Base-by-base conservation (phyloP, 129 eudicot genomes). In the Pittosporum tobira region DNA sequence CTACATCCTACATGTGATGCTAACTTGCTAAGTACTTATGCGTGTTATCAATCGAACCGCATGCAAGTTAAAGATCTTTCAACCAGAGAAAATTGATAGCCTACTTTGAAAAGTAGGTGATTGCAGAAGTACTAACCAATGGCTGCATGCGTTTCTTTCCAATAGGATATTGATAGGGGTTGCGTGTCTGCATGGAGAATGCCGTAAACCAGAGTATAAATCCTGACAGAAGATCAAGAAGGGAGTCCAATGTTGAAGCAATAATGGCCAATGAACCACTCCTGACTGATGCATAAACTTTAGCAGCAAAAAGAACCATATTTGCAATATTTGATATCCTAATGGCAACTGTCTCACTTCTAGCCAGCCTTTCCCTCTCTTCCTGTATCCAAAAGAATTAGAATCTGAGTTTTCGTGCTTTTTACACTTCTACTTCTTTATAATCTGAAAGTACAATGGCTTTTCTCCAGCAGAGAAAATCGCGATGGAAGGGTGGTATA, bases 121-220 rank as follows among this genome's bases (percentile, higher is more conserved):
- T 27, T 43, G 67, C 21, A 56, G 12, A 43, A n/a, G 30, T n/a
- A 81, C 95, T 79, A 54, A 86, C 95, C 91, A 87, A 65, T 51
- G 95, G 95, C 74, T 87, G 95, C 95, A 87, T 87, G 23, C 95
- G 76, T 60, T 75, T 82, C 77, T 87, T 87, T 36, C 95, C 95
- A 46, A 87, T 82, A 19, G 95, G 95, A 75, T 87, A 87, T 43
- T 70, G 91, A 67, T 87, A 87, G 2, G 95, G 95, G 30, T 87
- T 87, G 46, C 75, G 78, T 24, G 76, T 71, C 62, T 84, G 83
- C 95, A 87, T 87, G 37, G 95, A 82, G 68, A 87, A 87, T 16
- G 95, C 91, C 16, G 95, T 87, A 51, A 87, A 87, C 95, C 95
- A 87, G 43, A 87, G 69, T 66, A 87, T 87, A 72, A 87, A 82